A percentile compares a stretch with the other conserved stretches of the same genome.
phyloP scores from a whole-genome alignment of 352 stramenopile species.

The Halophytophthora batemanensis region DNA sequence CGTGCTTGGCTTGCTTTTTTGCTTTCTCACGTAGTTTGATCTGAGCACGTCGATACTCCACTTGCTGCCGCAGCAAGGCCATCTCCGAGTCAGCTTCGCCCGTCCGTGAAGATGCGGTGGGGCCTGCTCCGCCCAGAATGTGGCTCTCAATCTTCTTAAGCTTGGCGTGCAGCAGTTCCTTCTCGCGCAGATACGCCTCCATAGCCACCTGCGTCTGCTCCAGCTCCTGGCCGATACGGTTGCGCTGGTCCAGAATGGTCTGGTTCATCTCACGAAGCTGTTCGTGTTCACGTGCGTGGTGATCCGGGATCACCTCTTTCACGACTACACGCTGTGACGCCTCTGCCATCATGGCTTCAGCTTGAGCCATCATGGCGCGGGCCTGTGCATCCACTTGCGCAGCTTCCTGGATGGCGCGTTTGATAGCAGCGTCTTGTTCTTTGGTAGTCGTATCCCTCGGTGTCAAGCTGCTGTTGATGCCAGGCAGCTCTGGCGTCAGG shows the following conservation, averaged over 20 bases:
- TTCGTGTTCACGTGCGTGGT: constrained; percentile 57
- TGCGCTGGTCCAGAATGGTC: constrained; percentile 60
- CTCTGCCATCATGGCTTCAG: constrained; percentile 63
- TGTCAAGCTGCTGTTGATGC: neutral
- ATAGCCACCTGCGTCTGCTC: constrained; percentile 70
- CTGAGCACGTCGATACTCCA: constrained; percentile 74
- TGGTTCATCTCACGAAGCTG: constrained; percentile 67
- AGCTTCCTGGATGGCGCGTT: constrained; percentile 43
- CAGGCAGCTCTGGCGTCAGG: neutral
- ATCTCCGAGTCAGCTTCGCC: constrained; percentile 58
- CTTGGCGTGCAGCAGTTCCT: constrained; percentile 56
- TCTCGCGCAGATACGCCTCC: constrained; percentile 59
- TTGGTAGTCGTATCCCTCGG: neutral
- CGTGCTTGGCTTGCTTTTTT: constrained; percentile 63
- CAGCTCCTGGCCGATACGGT: constrained; percentile 71
- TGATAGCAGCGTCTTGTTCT: constrained; percentile 37
- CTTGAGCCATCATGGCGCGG: constrained; percentile 74
- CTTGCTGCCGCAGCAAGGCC: constrained; percentile 72
- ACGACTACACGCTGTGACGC: constrained; percentile 56
- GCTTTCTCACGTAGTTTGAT: constrained; percentile 78
- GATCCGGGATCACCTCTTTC: constrained; percentile 74
- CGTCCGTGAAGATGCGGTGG: constrained; percentile 9
- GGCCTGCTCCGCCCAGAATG: constrained; percentile 55
- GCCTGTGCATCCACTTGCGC: constrained; percentile 58
- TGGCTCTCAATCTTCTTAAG: constrained; percentile 81